phyloP scores from a whole-genome alignment of 768 basidiomycete genomes.

The Boletus insuetus region DNA sequence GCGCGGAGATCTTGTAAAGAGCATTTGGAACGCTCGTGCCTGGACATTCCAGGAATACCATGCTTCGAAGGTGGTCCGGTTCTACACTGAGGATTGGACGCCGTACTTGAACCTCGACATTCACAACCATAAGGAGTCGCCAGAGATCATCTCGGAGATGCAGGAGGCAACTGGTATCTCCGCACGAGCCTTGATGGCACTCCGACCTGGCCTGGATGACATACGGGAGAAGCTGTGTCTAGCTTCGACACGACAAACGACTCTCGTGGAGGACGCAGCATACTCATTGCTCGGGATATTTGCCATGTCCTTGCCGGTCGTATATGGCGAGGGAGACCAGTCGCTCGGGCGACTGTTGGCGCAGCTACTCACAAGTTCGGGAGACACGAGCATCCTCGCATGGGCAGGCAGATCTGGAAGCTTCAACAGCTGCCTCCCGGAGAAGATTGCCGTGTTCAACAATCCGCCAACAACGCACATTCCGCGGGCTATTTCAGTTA shows the following conservation, averaged over 20 bases:
- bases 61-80: constrained; percentile 7
- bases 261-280: constrained; percentile 6
- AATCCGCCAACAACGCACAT: not conserved
- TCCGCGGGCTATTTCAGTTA: not conserved
- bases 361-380: constrained; percentile 4
- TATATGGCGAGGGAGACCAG: constrained; percentile 12
- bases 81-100: not conserved
- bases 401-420: constrained; percentile 7
- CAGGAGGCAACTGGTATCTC: constrained; percentile 2
- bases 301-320: not conserved
- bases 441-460: not conserved
- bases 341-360: constrained; percentile 7
- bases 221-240: constrained; percentile 15
- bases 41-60: constrained; percentile 9
- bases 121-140: constrained; percentile 3
- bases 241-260: constrained; percentile 8
- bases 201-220: constrained; percentile 2
- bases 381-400: constrained; percentile 4
- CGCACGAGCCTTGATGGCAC: not conserved
- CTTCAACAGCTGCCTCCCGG: constrained; percentile 14
- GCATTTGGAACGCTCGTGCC: not conserved
- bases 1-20: not conserved
- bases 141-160: constrained; percentile 5
- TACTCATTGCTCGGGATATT: constrained; percentile 15
- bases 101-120: not conserved